Percentiles rank a stretch among this genome's conserved stretches.
phyloP scores from a whole-genome alignment of 1,139 yeast genomes.

The Zhuliangozyma parablackwelliae region DNA sequence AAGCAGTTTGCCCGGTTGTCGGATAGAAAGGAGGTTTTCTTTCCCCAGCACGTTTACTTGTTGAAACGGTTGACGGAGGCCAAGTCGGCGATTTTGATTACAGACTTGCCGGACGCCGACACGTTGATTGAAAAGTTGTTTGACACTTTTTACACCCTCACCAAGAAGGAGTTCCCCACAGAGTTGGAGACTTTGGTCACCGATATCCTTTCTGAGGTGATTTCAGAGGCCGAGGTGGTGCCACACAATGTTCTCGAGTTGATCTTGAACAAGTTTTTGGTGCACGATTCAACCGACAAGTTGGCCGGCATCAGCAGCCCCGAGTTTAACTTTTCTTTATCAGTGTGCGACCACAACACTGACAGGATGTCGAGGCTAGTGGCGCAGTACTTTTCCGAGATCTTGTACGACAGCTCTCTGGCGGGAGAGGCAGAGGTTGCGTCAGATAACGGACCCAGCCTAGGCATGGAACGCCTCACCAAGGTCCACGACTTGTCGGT shows the following conservation, averaged over 20 bases:
- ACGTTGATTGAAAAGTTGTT: slow-evolving; percentile 54
- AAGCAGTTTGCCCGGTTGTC: slow-evolving; percentile 56
- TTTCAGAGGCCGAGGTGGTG: slow-evolving; percentile 69
- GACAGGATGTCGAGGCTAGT: slow-evolving; percentile 76
- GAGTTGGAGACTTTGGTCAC: slow-evolving; percentile 57
- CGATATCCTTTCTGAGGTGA: slow-evolving; percentile 70
- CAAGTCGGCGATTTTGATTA: slow-evolving; percentile 69
- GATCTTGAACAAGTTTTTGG: slow-evolving; percentile 49
- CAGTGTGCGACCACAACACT: slow-evolving; percentile 65
- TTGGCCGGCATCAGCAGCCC: slow-evolving; percentile 34
- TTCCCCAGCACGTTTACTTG: slow-evolving; percentile 61
- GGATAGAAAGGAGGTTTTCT: slow-evolving; percentile 61
- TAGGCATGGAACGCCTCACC: slow-evolving; percentile 41
- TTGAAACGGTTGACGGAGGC: slow-evolving; percentile 72
- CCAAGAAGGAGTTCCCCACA: slow-evolving; percentile 32
- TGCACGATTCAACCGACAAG: slow-evolving; percentile 14
- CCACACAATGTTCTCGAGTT: slow-evolving; percentile 60
- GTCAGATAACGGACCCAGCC: not conserved
- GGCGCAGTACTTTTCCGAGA: slow-evolving; percentile 78
- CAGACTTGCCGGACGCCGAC: slow-evolving; percentile 68
- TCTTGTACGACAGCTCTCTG: slow-evolving; percentile 49
- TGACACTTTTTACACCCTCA: slow-evolving; percentile 56
- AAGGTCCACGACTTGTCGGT: slow-evolving; percentile 62
- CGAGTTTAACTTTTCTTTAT: slow-evolving; percentile 63
- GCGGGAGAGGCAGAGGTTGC: slow-evolving; percentile 11